Conservation (phyloP, 2,329 filamentous ascomycete species). For the Clarireedia monteithiana region DNA sequence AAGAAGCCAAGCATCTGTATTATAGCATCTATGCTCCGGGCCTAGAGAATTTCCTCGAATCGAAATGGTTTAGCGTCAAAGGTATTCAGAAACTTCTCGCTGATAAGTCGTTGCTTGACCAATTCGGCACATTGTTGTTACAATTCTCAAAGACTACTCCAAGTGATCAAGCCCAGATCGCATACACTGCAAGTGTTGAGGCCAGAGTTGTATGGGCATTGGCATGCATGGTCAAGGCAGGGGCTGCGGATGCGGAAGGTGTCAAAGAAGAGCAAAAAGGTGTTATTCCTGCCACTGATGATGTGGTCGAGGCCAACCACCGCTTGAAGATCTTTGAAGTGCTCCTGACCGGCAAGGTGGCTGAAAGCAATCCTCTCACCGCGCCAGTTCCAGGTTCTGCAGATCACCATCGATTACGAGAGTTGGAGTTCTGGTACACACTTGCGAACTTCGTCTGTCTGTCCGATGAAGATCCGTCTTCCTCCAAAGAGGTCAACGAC, state of each 20-base stretch:
- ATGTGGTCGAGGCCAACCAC: conserved; percentile 55
- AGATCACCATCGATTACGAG: conserved; percentile 48
- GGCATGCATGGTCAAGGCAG: conserved; percentile 35
- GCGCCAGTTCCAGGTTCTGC: conserved; percentile 40
- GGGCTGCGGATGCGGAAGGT: conserved; percentile 25
- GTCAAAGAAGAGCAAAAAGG: conserved; percentile 27
- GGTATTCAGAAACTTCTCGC: conserved; percentile 36
- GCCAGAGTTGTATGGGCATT: conserved; percentile 54
- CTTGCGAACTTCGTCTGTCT: conserved; percentile 65
- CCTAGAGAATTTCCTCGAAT: conserved; percentile 72
- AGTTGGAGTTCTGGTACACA: conserved; percentile 76
- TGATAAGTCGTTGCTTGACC: conserved; percentile 53
- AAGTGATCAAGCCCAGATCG: conserved; percentile 45
- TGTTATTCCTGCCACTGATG: conserved; percentile 44
- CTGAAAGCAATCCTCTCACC: conserved; percentile 51
- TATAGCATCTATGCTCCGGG: conserved; percentile 68
- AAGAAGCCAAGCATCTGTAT: conserved; percentile 66
- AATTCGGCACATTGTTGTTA: conserved; percentile 58
- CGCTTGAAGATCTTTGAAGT: conserved; percentile 70
- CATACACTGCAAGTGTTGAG: conserved; percentile 47
- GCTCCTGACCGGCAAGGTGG: conserved; percentile 63
- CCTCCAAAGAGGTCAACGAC: conserved; percentile 54
- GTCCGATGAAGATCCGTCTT: conserved; percentile 50
- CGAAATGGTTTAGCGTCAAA: conserved; percentile 65
- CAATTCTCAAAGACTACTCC: conserved; percentile 40